These are phyloP conservation scores for Cutaneotrichosporon sp. DNA, from an alignment of 1,284 basidiomycete species.

Conservation along the genomic window DNA sequence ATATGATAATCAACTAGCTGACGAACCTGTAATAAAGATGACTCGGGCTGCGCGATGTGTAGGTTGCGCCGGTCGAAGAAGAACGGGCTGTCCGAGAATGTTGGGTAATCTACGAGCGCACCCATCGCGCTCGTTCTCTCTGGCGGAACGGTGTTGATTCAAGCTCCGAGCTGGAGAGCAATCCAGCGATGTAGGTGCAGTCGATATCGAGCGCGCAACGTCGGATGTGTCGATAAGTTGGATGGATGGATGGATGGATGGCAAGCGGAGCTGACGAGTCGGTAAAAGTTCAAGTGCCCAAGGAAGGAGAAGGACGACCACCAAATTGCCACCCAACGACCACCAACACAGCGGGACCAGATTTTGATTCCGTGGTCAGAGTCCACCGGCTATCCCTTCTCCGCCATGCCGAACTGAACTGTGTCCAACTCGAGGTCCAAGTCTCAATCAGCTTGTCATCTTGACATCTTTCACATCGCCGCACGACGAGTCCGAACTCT, in stretches of 20 bases:
- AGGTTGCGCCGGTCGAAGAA: slow-evolving; percentile 44
- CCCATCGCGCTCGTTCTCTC: slow-evolving; percentile 7
- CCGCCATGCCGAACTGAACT: not conserved
- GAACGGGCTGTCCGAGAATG: slow-evolving; percentile 49
- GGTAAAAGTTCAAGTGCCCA: not conserved
- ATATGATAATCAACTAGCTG: not conserved
- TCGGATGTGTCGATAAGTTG: not conserved
- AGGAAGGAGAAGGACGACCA: not conserved
- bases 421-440: too few species aligned
- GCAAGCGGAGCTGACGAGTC: not conserved
- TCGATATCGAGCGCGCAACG: too few species aligned
- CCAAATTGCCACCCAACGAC: slow-evolving; percentile 11
- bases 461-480: not conserved
- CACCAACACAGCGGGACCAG: slow-evolving; percentile 6
- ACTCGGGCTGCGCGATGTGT: slow-evolving; percentile 39
- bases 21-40: slow-evolving; percentile 40
- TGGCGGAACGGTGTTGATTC: too few species aligned
- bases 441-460: too few species aligned
- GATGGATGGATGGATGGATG: not conserved
- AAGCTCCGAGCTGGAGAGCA: too few species aligned
- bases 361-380: slow-evolving; percentile 1
- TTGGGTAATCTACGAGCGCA: slow-evolving; percentile 31
- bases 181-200: too few species aligned
- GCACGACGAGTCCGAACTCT: too few species aligned
- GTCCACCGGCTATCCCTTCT: not conserved